These are phyloP conservation scores for Tricholoma terreum DNA, from an alignment of 768 basidiomycete genomes.

Conservation along the genomic window DNA sequence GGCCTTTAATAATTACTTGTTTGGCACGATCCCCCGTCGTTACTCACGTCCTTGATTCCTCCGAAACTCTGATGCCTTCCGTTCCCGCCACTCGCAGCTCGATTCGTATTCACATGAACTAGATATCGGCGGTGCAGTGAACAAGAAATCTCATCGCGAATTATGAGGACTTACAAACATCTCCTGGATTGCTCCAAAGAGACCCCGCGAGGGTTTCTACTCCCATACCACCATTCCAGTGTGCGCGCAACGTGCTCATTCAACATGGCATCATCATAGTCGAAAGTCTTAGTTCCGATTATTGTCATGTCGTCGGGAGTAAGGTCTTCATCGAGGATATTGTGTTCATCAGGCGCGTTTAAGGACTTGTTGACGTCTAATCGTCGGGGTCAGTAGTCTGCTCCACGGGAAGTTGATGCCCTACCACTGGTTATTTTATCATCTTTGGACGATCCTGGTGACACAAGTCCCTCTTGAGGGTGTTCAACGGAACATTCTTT, in stretches of 20 bases:
- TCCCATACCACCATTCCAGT: constrained; percentile 75
- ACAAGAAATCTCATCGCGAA: background rate
- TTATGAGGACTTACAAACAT: constrained; percentile 58
- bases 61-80: constrained; percentile 41
- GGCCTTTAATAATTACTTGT: too few species aligned
- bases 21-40: too few species aligned
- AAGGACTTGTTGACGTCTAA: background rate
- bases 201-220: constrained; percentile 69
- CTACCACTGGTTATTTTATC: background rate
- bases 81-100: constrained; percentile 80
- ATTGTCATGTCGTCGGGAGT: constrained; percentile 34
- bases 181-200: constrained; percentile 52
- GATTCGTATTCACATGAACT: constrained; percentile 72
- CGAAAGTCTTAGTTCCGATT: constrained; percentile 65
- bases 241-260: constrained; percentile 50
- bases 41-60: background rate
- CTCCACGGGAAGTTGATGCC: background rate
- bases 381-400: background rate
- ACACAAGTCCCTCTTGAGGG: background rate
- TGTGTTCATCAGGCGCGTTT: background rate
- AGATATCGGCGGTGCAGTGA: background rate
- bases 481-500: background rate
- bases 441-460: background rate
- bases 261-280: constrained; percentile 50
- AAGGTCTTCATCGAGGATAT: constrained; percentile 4